These are phyloP conservation scores for Colletotrichum sp. DNA, from an alignment of 2,329 filamentous ascomycete species.

Conservation along the genomic window DNA sequence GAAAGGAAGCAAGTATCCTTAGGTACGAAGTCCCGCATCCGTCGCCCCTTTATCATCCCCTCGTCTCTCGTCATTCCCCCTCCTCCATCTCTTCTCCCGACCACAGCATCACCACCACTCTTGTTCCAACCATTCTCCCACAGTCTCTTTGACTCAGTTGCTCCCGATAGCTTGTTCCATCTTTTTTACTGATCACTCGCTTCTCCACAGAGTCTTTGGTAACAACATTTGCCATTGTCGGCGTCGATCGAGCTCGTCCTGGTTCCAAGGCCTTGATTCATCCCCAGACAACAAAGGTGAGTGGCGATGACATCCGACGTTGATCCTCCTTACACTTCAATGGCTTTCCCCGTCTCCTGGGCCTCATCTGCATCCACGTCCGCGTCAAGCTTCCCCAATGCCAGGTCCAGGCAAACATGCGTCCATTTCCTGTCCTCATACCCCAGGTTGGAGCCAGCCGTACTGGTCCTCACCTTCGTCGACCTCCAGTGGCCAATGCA, in stretches of 20 bases:
- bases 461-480: background rate
- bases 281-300: slow-evolving; percentile 13
- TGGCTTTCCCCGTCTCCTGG: background rate
- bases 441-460: background rate
- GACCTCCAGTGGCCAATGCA: background rate
- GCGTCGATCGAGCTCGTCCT: slow-evolving; percentile 21
- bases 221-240: slow-evolving; percentile 47
- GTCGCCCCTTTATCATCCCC: slow-evolving; percentile 28
- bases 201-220: slow-evolving; percentile 59
- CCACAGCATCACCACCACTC: slow-evolving; percentile 53
- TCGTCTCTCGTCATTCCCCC: slow-evolving; percentile 28
- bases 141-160: slow-evolving; percentile 52
- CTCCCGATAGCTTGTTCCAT: slow-evolving; percentile 62
- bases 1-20: slow-evolving; percentile 11
- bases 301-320: background rate
- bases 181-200: slow-evolving; percentile 60
- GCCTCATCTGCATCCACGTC: background rate
- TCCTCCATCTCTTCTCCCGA: background rate
- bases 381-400: background rate
- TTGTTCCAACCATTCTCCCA: slow-evolving; percentile 26
- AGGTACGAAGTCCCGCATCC: slow-evolving; percentile 10
- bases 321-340: background rate
- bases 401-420: background rate
- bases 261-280: slow-evolving; percentile 27
- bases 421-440: background rate